Percentiles rank a stretch among this genome's conserved stretches.
These are phyloP conservation scores for Setaria viridis DNA, from an alignment of 202 grass and related monocot species.

Conservation along the genomic window DNA sequence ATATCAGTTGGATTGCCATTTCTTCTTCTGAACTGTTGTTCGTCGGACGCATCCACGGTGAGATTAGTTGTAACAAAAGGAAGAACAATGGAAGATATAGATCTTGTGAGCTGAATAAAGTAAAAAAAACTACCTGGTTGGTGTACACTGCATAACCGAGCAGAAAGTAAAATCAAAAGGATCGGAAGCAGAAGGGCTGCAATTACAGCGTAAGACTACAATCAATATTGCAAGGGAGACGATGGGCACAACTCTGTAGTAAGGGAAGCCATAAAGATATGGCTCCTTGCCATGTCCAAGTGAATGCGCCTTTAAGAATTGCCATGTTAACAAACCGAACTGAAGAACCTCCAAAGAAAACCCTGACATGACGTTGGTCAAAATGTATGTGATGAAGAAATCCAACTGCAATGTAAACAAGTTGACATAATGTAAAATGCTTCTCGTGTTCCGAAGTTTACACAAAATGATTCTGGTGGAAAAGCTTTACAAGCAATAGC, in stretches of 20 bases:
- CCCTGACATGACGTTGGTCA: constrained; percentile 90
- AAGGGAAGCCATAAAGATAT: constrained; percentile 84
- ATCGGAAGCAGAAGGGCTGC: constrained; percentile 86
- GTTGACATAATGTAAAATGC: constrained; percentile 7
- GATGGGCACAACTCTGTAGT: constrained; percentile 82
- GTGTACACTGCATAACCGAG: constrained; percentile 84
- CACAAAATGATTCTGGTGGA: not conserved
- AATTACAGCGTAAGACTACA: constrained; percentile 77
- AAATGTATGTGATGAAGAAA: constrained; percentile 98
- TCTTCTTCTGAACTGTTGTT: no score
- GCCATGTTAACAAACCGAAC: constrained; percentile 76
- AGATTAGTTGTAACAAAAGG: no score
- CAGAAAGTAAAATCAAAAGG: constrained; percentile 79
- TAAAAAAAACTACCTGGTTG: constrained; percentile 76
- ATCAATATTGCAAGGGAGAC: constrained; percentile 84
- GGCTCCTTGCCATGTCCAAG: constrained; percentile 55
- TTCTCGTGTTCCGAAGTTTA: constrained; percentile 12
- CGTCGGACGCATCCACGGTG: no score
- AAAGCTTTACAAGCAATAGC: not conserved
- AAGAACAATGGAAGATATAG: not conserved
- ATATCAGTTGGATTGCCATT: no score
- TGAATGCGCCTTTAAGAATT: constrained; percentile 58
- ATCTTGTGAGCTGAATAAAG: constrained; percentile 22
- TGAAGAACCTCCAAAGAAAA: constrained; percentile 93
- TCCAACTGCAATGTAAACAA: constrained; percentile 69